phyloP scores from a whole-genome alignment of 495 filamentous ascomycete genomes.

The Lindgomyces ingoldianus region DNA sequence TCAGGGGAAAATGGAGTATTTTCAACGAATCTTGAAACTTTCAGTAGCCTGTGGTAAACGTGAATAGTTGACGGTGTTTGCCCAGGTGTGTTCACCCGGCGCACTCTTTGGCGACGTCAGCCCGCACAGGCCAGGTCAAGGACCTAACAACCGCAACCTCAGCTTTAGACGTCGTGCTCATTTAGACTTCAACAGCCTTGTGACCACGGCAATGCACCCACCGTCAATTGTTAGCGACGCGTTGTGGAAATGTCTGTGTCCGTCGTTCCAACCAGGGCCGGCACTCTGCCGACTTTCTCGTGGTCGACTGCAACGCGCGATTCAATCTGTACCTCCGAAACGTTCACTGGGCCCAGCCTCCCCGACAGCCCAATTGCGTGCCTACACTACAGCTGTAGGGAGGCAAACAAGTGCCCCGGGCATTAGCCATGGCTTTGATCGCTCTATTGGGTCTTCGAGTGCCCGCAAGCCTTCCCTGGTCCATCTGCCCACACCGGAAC shows the following conservation, averaged over 20 bases:
- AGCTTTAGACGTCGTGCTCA: neutral
- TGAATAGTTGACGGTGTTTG: too few species aligned
- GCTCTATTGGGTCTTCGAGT: neutral
- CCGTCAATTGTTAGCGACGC: conserved; percentile 42
- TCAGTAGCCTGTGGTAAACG: too few species aligned
- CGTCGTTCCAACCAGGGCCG: conserved; percentile 24
- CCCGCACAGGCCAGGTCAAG: neutral
- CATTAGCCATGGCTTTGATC: neutral
- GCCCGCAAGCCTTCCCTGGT: conserved; percentile 16
- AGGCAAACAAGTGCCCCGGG: neutral
- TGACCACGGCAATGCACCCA: conserved; percentile 21
- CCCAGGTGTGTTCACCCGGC: too few species aligned
- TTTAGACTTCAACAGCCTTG: neutral
- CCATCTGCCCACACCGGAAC: conserved; percentile 26
- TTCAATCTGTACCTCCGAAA: neutral
- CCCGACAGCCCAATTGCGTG: neutral
- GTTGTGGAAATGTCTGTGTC: conserved; percentile 47
- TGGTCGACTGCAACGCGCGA: neutral
- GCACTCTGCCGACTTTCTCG: too few species aligned
- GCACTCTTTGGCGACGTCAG: too few species aligned
- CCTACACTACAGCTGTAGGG: neutral
- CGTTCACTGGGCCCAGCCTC: neutral
- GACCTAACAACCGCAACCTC: neutral
- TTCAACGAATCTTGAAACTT: too few species aligned
- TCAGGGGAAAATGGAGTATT: too few species aligned